Evolutionary conservation across 306 rosid genomes (phyloP), one percentile per base, ranked within the genome.

Genomic region (Senna tora): DNA sequence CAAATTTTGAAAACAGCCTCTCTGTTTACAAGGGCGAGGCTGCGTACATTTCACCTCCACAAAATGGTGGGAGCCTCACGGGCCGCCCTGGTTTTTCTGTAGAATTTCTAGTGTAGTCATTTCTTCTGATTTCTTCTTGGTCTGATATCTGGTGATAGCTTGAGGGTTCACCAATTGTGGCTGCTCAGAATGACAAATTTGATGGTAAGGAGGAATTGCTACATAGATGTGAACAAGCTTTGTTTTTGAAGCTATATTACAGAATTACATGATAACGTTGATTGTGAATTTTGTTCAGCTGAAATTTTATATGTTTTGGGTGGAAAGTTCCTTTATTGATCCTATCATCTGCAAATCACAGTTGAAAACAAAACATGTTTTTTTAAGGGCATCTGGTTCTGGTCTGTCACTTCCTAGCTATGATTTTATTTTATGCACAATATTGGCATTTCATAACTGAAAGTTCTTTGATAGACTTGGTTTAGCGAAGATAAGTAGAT

Each of bases 131-230:
- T 78, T 67, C 28, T 58, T 63, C 28, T 63, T 77, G 7, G 55
- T 85, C 49, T 65, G 9, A 30, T 28, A 19, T 2, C 28, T 22
- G 74, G 33, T 49, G 65, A 53, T 88, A 93, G 97, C 94, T 91
- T 0, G 96, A 94, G 78, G 98, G 97, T 7, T 94, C 97, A 5
- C 96, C 97, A 0, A 82, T 89, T 6, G 89, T 91, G 19, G 96
- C 86, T 47, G 87, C 91, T 7, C 98, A 94, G 85, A 94, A 94
- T 57, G 96, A 89, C 75, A 94, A 94, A 73, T 94, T 94, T 73
- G 90, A 89, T 30, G 96, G 98, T 91, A 74, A 85, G 87, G 20
- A 53, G 63, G 36, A 41, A 25, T 70, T 13, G 45, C 39, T 72
- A 22, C 21, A 28, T 71, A 5, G 3, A 17, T 57, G 21, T 30